Evolutionary conservation across 495 filamentous ascomycete species (phyloP).

Genomic region (Schizothecium vesticola): DNA sequence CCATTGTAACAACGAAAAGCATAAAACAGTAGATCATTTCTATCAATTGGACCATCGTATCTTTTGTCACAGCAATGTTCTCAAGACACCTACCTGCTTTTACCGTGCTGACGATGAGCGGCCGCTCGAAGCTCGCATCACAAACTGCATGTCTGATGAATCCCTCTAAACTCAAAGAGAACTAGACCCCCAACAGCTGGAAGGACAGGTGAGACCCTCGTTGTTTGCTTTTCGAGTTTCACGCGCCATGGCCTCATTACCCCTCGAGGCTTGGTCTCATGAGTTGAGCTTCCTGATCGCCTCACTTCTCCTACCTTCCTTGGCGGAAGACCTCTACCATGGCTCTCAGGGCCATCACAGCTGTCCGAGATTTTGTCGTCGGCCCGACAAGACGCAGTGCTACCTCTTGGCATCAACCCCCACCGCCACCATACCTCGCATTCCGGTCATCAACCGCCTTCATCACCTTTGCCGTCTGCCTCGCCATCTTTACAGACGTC

Average conservation of each 20-base stretch:
- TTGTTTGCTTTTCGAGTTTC: neutral
- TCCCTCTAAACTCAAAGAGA: neutral
- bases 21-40: neutral
- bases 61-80: neutral
- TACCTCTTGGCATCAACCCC: neutral
- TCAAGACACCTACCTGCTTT: neutral
- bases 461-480: constrained; percentile 38
- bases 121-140: neutral
- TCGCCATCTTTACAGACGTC: constrained; percentile 61
- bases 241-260: neutral
- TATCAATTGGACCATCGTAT: neutral
- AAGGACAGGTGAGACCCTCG: neutral
- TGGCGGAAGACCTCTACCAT: neutral
- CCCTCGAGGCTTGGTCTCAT: neutral
- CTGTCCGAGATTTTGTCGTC: neutral
- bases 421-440: constrained; percentile 4
- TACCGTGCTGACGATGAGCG: neutral
- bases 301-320: neutral
- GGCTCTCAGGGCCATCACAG: neutral
- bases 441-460: constrained; percentile 41
- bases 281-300: neutral
- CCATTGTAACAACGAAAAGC: too few relatives aligned
- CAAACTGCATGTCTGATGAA: neutral
- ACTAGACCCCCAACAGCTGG: neutral
- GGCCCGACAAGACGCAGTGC: neutral